Evolutionary conservation across 1,284 basidiomycete genomes (phyloP).

Genomic region (Megacollybia platyphylla): DNA sequence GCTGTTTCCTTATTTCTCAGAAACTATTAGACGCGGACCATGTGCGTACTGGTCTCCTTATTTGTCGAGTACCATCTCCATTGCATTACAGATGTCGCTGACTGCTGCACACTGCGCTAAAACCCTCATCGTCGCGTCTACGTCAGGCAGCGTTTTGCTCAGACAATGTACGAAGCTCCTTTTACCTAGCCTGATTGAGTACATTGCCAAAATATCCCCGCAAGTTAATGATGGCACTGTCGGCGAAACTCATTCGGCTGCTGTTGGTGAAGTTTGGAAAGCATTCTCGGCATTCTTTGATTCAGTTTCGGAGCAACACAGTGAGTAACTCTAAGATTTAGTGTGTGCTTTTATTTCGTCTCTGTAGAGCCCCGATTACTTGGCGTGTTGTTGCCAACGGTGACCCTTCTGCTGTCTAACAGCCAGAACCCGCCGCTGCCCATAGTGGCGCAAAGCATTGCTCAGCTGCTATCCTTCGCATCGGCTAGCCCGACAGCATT

Average conservation of each 20-base stretch:
- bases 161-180: slow-evolving; percentile 64
- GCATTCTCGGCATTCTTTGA: slow-evolving; percentile 60
- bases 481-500: slow-evolving; percentile 67
- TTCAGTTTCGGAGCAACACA: slow-evolving; percentile 45
- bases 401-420: slow-evolving; percentile 64
- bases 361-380: slow-evolving; percentile 53
- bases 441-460: slow-evolving; percentile 53
- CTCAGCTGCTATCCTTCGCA: slow-evolving; percentile 70
- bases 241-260: slow-evolving; percentile 43
- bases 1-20: slow-evolving; percentile 75
- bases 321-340: slow-evolving; percentile 30
- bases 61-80: background rate
- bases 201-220: slow-evolving; percentile 58
- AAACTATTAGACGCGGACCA: slow-evolving; percentile 59
- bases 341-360: background rate
- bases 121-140: slow-evolving; percentile 61
- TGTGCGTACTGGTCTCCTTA: slow-evolving; percentile 24
- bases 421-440: slow-evolving; percentile 28
- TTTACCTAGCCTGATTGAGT: slow-evolving; percentile 71
- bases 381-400: slow-evolving; percentile 69
- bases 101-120: slow-evolving; percentile 84
- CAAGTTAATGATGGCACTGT: slow-evolving; percentile 39
- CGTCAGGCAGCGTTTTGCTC: slow-evolving; percentile 52
- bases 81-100: slow-evolving; percentile 44
- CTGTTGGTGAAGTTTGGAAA: slow-evolving; percentile 72